Conservation (phyloP, 495 filamentous ascomycete genomes). For the Penicillium riverlandense region DNA sequence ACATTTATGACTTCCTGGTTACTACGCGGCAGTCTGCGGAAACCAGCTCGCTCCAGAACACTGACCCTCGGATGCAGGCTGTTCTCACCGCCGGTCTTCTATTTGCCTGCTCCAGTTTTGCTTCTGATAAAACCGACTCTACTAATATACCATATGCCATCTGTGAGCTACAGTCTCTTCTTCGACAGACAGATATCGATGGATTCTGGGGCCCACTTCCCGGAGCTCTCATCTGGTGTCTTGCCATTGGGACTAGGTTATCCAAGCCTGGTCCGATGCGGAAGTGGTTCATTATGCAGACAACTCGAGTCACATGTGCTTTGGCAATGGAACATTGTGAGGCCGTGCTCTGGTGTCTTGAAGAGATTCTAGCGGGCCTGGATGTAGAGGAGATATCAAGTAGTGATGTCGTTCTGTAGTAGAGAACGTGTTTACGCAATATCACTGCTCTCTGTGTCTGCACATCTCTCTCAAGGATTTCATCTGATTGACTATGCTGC, state of each 20-base stretch:
- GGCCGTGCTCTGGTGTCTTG: constrained; percentile 1
- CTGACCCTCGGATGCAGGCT: background rate
- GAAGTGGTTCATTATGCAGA: constrained; percentile 14
- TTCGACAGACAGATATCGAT: constrained; percentile 7
- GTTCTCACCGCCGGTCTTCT: background rate
- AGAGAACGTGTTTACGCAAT: no score
- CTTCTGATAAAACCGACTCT: background rate
- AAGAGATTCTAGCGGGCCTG: constrained; percentile 2
- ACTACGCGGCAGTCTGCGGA: background rate
- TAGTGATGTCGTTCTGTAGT: background rate
- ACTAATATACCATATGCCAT: background rate
- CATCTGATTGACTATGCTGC: no score
- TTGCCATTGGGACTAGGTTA: constrained; percentile 9
- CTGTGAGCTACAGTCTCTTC: background rate
- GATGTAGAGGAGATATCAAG: constrained; percentile 2
- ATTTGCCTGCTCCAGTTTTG: background rate
- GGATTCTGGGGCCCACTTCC: constrained; percentile 6
- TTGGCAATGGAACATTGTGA: constrained; percentile 3
- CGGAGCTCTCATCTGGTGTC: constrained; percentile 16
- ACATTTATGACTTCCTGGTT: no score
- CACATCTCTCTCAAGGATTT: no score
- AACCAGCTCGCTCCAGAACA: background rate
- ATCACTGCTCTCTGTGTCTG: no score
- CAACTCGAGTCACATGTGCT: constrained; percentile 5
- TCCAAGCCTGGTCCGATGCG: background rate